Percentiles rank a stretch among this genome's conserved stretches.
Evolutionary conservation across 2,329 filamentous ascomycete genomes (phyloP).

Genomic region (Colletotrichum musae): DNA sequence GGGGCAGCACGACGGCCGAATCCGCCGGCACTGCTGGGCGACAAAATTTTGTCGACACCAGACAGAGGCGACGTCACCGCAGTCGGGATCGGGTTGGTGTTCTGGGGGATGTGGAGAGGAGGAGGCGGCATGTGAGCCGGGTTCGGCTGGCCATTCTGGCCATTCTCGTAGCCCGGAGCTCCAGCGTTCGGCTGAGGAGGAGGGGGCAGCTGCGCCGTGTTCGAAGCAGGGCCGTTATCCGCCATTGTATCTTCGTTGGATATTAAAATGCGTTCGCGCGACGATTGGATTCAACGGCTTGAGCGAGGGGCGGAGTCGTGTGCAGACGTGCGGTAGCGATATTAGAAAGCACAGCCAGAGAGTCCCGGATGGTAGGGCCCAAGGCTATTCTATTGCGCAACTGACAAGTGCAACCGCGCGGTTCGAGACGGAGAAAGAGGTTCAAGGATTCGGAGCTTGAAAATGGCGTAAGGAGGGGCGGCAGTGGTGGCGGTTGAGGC

Average conservation of each 20-base stretch:
- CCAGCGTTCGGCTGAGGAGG: conserved; percentile 78
- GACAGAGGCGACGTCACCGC: conserved; percentile 92
- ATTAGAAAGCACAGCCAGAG: conserved; percentile 38
- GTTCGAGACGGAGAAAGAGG: conserved; percentile 4
- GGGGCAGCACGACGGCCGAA: conserved; percentile 92
- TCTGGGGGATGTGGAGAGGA: conserved; percentile 93
- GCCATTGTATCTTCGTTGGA: conserved; percentile 72
- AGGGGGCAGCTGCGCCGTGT: conserved; percentile 76
- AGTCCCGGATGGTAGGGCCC: conserved; percentile 28
- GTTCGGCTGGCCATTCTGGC: conserved; percentile 79
- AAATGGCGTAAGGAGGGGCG: conserved; percentile 31
- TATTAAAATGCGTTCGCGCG: conserved; percentile 23
- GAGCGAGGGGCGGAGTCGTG: conserved; percentile 10
- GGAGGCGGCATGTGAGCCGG: conserved; percentile 89
- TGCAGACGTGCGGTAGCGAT: conserved; percentile 32
- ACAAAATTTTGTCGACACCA: conserved; percentile 80
- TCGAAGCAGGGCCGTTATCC: conserved; percentile 77
- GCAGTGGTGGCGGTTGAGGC: conserved; percentile 14
- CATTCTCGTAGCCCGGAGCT: conserved; percentile 82
- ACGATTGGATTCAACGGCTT: conserved; percentile 19
- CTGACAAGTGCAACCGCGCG: conserved; percentile 4
- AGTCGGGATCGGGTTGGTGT: conserved; percentile 94
- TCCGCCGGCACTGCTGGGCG: conserved; percentile 84
- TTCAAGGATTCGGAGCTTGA: conserved; percentile 13
- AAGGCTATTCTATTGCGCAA: conserved; percentile 17